Evolutionary conservation across 495 filamentous ascomycete species (phyloP).

Genomic region (Penicillium paradoxum): DNA sequence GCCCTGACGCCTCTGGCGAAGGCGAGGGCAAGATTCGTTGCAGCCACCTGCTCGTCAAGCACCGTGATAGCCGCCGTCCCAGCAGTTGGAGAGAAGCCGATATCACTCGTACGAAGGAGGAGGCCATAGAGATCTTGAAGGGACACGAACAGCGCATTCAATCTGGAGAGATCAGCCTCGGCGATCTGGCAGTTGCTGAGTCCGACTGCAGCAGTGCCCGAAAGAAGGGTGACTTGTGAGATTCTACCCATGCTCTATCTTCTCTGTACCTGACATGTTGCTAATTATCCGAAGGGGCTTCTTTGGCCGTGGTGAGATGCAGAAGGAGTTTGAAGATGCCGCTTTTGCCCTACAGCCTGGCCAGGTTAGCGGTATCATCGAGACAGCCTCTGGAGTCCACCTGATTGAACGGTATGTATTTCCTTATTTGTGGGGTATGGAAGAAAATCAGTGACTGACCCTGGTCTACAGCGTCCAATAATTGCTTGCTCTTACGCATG

Average conservation of each 20-base stretch:
- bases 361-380: constrained; percentile 77
- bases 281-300: constrained; percentile 59
- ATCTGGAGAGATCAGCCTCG: constrained; percentile 59
- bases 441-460: not conserved
- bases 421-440: not conserved
- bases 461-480: constrained; percentile 31
- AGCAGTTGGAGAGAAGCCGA: constrained; percentile 86
- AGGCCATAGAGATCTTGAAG: constrained; percentile 72
- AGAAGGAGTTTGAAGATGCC: constrained; percentile 96
- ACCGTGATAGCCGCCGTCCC: constrained; percentile 76
- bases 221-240: constrained; percentile 86
- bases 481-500: constrained; percentile 1
- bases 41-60: constrained; percentile 90
- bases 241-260: constrained; percentile 1
- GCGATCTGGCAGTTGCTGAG: constrained; percentile 79
- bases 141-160: constrained; percentile 70
- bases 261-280: not conserved
- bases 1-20: constrained; percentile 44
- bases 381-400: constrained; percentile 92
- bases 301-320: constrained; percentile 93
- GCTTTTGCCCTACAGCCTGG: constrained; percentile 81
- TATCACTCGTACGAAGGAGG: constrained; percentile 82
- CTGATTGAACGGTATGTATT: constrained; percentile 81
- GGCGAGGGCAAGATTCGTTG: constrained; percentile 84
- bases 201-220: constrained; percentile 92